These are phyloP conservation scores for Leishmania lainsoni DNA, from an alignment of 208 protist species.

Conservation along the genomic window DNA sequence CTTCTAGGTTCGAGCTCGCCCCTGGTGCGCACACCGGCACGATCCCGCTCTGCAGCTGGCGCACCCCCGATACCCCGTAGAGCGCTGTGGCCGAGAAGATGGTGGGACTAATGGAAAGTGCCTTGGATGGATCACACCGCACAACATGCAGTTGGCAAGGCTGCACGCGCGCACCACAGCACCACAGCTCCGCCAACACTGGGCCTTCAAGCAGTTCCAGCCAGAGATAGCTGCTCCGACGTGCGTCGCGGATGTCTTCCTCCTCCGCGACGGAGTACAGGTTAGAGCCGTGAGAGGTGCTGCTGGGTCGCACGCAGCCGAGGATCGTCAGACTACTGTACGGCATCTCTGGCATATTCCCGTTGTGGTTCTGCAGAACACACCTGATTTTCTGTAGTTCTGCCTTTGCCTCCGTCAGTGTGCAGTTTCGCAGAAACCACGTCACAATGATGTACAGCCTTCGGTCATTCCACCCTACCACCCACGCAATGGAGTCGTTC, in stretches of 20 bases:
- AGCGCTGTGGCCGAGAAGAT: constrained; percentile 71
- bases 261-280: constrained; percentile 3
- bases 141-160: constrained; percentile 85
- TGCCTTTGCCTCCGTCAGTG: constrained; percentile 38
- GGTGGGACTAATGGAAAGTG: constrained; percentile 42
- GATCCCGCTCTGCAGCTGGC: constrained; percentile 49
- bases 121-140: constrained; percentile 52
- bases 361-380: constrained; percentile 27
- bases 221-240: constrained; percentile 77
- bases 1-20: constrained; percentile 61
- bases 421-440: constrained; percentile 46
- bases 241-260: constrained; percentile 29
- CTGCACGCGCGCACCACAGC: constrained; percentile 80
- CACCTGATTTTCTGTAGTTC: constrained; percentile 42
- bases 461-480: constrained; percentile 84
- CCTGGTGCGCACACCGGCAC: constrained; percentile 51
- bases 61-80: constrained; percentile 60
- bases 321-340: constrained; percentile 57
- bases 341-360: constrained; percentile 19
- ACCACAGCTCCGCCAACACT: constrained; percentile 77
- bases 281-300: constrained; percentile 3
- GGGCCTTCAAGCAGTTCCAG: constrained; percentile 71
- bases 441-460: constrained; percentile 74
- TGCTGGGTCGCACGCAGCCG: constrained; percentile 51
- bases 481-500: constrained; percentile 47